phyloP scores from a whole-genome alignment of 2,329 filamentous ascomycete genomes.

The Neofusicoccum ribis region DNA sequence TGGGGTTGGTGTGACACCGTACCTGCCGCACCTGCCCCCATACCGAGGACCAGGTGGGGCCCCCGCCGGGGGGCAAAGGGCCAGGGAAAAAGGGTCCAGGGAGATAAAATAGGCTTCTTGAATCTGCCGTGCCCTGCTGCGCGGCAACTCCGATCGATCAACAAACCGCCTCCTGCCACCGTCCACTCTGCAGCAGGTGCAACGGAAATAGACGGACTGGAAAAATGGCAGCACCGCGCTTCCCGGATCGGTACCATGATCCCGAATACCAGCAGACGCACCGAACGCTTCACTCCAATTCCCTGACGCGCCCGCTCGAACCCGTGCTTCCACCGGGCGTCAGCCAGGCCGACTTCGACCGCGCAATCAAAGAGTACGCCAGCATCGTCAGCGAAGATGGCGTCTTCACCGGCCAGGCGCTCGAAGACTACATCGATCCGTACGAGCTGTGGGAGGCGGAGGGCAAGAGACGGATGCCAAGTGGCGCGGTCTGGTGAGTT shows the following conservation, averaged over 20 bases:
- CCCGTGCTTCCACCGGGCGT: conserved; percentile 45
- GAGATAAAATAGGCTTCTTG: not conserved
- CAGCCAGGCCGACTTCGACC: conserved; percentile 38
- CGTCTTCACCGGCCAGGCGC: conserved; percentile 40
- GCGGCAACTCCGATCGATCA: too few relatives aligned
- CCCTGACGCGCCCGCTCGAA: conserved; percentile 39
- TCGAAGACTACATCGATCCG: conserved; percentile 50
- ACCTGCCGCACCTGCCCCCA: not conserved
- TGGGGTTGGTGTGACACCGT: not conserved
- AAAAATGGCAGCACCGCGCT: not conserved
- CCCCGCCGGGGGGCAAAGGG: not conserved
- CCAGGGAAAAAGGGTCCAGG: not conserved
- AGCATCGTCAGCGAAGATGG: conserved; percentile 39
- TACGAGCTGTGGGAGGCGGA: conserved; percentile 48
- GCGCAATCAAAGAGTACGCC: conserved; percentile 39
- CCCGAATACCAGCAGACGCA: conserved; percentile 46
- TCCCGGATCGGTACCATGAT: conserved; percentile 36
- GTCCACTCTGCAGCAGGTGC: too few relatives aligned
- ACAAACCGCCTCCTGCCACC: not conserved
- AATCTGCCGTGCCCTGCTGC: not conserved
- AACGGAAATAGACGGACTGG: too few relatives aligned
- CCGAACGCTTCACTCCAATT: conserved; percentile 43
- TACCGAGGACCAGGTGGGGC: not conserved
- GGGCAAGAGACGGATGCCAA: conserved; percentile 43
- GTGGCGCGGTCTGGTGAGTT: conserved; percentile 45